These are phyloP conservation scores for Podospora pseudopauciseta DNA, from an alignment of 495 filamentous ascomycete species.

Conservation along the genomic window DNA sequence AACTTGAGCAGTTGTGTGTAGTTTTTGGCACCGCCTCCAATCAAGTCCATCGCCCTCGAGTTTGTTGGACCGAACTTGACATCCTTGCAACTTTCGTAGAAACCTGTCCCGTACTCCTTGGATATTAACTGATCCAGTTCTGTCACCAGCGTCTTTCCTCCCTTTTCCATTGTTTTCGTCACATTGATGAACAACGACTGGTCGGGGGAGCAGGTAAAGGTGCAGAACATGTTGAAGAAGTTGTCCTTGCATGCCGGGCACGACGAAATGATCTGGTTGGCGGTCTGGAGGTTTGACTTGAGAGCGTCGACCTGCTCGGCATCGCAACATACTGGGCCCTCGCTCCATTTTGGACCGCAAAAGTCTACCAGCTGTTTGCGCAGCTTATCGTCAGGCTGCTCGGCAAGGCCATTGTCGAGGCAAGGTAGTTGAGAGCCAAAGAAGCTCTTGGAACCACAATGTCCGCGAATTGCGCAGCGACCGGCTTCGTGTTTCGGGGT, in stretches of 20 bases:
- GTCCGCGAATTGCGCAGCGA: slow-evolving; percentile 84
- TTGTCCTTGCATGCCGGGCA: slow-evolving; percentile 96
- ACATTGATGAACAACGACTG: slow-evolving; percentile 95
- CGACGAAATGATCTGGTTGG: slow-evolving; percentile 79
- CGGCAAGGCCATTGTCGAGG: slow-evolving; percentile 84
- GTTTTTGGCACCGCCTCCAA: slow-evolving; percentile 91
- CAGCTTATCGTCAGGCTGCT: slow-evolving; percentile 62
- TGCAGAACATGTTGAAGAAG: slow-evolving; percentile 97
- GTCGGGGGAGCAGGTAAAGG: slow-evolving; percentile 94
- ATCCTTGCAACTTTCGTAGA: slow-evolving; percentile 97
- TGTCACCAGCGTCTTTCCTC: slow-evolving; percentile 69
- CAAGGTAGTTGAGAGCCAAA: slow-evolving; percentile 88
- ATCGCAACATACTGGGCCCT: slow-evolving; percentile 79
- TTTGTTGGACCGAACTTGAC: slow-evolving; percentile 96
- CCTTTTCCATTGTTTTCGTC: slow-evolving; percentile 64
- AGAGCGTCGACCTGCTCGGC: slow-evolving; percentile 80
- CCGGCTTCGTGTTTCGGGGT: slow-evolving; percentile 77
- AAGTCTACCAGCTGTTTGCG: slow-evolving; percentile 75
- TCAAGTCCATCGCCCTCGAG: slow-evolving; percentile 86
- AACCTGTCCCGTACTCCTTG: slow-evolving; percentile 78
- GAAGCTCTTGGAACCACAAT: slow-evolving; percentile 84
- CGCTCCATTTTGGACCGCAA: slow-evolving; percentile 80
- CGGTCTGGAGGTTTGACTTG: slow-evolving; percentile 76
- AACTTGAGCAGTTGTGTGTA: slow-evolving; percentile 82
- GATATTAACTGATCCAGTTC: slow-evolving; percentile 90